These are phyloP conservation scores for Aspergillus proliferans DNA, from an alignment of 2,329 filamentous ascomycete species.

Conservation along the genomic window DNA sequence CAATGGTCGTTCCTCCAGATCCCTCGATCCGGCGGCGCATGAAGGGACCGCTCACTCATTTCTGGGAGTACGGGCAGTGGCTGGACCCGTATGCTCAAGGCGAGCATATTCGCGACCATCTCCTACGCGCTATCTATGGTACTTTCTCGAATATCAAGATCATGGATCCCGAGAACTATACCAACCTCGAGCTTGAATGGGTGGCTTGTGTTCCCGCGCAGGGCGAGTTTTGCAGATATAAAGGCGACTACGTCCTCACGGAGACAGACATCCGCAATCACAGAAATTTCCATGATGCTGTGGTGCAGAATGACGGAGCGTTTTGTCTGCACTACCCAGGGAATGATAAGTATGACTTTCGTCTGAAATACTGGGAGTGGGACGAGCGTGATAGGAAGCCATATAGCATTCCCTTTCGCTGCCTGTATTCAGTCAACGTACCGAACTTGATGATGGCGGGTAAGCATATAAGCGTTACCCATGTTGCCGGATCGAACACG, in stretches of 20 bases:
- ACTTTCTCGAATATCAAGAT: constrained; percentile 13
- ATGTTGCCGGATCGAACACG: background rate
- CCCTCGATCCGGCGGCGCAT: too few species aligned
- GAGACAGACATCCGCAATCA: background rate
- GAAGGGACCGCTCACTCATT: too few species aligned
- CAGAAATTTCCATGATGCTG: background rate
- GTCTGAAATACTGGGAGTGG: background rate
- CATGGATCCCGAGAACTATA: constrained; percentile 6
- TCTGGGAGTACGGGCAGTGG: constrained; percentile 1
- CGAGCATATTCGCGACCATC: constrained; percentile 11
- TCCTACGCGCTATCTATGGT: constrained; percentile 12
- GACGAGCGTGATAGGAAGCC: background rate
- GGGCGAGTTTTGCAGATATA: constrained; percentile 1
- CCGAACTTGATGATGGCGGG: background rate
- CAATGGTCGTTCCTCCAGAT: too few species aligned
- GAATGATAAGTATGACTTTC: background rate
- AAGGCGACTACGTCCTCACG: constrained; percentile 1
- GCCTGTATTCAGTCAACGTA: background rate
- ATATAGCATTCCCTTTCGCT: background rate
- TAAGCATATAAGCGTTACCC: background rate
- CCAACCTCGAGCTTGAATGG: constrained; percentile 12
- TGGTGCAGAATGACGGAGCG: background rate
- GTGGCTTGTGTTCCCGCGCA: constrained; percentile 1
- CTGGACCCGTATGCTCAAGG: constrained; percentile 11
- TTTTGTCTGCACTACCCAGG: background rate